phyloP scores from a whole-genome alignment of 2,329 filamentous ascomycete species.

The Pyricularia grisea region DNA sequence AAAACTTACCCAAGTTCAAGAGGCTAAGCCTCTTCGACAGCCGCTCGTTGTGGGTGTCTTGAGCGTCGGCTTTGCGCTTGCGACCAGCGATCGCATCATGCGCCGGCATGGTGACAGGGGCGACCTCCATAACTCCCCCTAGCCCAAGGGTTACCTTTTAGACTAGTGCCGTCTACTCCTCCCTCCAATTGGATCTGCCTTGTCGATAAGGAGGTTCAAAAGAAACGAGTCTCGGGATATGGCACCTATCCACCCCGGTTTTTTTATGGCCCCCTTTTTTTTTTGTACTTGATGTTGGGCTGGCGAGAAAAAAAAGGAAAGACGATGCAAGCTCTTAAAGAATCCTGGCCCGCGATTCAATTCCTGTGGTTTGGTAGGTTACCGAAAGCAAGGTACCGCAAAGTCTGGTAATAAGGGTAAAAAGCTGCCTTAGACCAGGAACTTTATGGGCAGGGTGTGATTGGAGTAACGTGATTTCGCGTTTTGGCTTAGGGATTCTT shows the following conservation, averaged over 20 bases:
- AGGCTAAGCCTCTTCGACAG: slow-evolving; percentile 77
- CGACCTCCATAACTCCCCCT: slow-evolving; percentile 1
- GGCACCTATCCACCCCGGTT: neutral
- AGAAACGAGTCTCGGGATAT: neutral
- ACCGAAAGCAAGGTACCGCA: neutral
- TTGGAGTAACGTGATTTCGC: neutral
- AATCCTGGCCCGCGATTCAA: neutral
- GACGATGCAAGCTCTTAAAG: neutral
- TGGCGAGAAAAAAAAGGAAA: neutral
- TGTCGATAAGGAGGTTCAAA: neutral
- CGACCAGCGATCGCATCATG: slow-evolving; percentile 18
- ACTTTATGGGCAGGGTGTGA: neutral
- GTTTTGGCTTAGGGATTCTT: neutral
- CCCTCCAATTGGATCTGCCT: neutral
- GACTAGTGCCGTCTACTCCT: neutral
- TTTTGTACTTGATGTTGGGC: neutral
- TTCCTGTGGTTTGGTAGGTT: neutral
- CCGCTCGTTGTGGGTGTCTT: slow-evolving; percentile 53
- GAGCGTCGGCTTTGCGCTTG: slow-evolving; percentile 52
- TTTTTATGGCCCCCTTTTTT: neutral
- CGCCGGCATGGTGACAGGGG: slow-evolving; percentile 2
- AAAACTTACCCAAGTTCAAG: slow-evolving; percentile 66
- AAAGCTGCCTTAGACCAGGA: neutral
- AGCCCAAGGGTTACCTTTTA: no score
- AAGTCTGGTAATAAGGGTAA: neutral